These are phyloP conservation scores for Plasmodium relictum DNA, from an alignment of 169 alveolate species.

Conservation along the genomic window DNA sequence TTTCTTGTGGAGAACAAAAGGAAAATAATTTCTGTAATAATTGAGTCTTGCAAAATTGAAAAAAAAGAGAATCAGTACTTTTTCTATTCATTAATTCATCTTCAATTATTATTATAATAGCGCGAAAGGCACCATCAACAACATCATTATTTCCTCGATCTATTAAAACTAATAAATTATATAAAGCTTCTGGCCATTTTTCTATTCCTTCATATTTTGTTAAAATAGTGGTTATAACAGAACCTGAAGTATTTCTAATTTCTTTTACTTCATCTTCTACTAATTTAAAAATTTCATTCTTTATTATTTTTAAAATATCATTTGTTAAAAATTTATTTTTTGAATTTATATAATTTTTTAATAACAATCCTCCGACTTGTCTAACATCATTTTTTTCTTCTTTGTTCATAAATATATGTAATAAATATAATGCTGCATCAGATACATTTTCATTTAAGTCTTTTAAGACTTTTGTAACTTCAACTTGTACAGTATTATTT, in stretches of 20 bases:
- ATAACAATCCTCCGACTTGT: slow-evolving; percentile 87
- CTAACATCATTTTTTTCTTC: slow-evolving; percentile 82
- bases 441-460: slow-evolving; percentile 76
- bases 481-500: slow-evolving; percentile 64
- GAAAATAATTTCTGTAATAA: slow-evolving; percentile 73
- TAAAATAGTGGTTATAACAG: slow-evolving; percentile 84
- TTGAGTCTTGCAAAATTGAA: slow-evolving; percentile 77
- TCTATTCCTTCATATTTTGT: slow-evolving; percentile 82
- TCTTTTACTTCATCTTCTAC: slow-evolving; percentile 78
- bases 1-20: slow-evolving; percentile 60
- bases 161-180: slow-evolving; percentile 78
- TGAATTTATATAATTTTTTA: slow-evolving; percentile 81
- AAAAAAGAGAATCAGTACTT: slow-evolving; percentile 78
- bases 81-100: slow-evolving; percentile 80
- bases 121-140: slow-evolving; percentile 84
- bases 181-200: slow-evolving; percentile 82
- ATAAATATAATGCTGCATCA: slow-evolving; percentile 67
- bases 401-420: slow-evolving; percentile 65
- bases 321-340: slow-evolving; percentile 73
- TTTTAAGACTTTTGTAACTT: slow-evolving; percentile 68
- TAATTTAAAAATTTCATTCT: slow-evolving; percentile 54
- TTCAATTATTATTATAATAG: slow-evolving; percentile 81
- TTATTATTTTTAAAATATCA: slow-evolving; percentile 74
- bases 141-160: slow-evolving; percentile 83
- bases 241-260: slow-evolving; percentile 86